Percentiles rank a stretch among this genome's conserved stretches.
phyloP scores from a whole-genome alignment of 768 basidiomycete species.

The Pholiota microspora region DNA sequence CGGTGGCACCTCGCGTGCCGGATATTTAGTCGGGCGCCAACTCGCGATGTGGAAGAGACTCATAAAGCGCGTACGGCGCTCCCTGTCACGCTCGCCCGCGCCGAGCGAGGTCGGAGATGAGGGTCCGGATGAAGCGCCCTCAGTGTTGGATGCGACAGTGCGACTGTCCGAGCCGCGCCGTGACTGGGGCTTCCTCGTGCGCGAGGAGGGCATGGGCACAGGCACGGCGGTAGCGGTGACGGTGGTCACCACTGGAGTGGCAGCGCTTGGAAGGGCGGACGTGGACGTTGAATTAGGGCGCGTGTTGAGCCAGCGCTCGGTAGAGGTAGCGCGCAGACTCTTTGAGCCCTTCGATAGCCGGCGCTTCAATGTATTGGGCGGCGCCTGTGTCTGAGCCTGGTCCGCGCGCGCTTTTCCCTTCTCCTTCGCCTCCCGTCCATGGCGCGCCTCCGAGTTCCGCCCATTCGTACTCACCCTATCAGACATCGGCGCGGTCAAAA shows the following conservation, averaged over 20 bases:
- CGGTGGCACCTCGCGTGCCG: neutral
- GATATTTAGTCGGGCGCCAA: slow-evolving; percentile 29
- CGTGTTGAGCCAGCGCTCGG: slow-evolving; percentile 25
- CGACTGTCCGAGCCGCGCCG: neutral
- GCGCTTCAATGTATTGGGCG: slow-evolving; percentile 14
- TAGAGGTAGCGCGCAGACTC: slow-evolving; percentile 28
- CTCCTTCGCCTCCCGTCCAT: slow-evolving; percentile 14
- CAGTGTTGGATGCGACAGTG: neutral
- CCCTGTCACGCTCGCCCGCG: neutral
- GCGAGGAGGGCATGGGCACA: neutral
- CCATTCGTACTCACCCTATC: neutral
- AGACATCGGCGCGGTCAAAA: too few relatives aligned
- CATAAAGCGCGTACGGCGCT: slow-evolving; percentile 19
- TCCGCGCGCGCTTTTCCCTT: slow-evolving; percentile 21
- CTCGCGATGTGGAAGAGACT: slow-evolving; percentile 23
- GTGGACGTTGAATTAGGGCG: slow-evolving; percentile 9
- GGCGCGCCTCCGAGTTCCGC: neutral
- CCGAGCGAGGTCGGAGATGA: neutral
- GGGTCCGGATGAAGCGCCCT: neutral
- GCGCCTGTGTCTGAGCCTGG: slow-evolving; percentile 1
- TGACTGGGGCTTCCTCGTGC: neutral
- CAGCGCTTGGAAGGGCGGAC: slow-evolving; percentile 13
- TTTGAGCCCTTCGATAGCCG: slow-evolving; percentile 15
- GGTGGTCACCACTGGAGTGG: neutral
- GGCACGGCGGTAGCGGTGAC: neutral